Base-by-base conservation (phyloP, 1,284 basidiomycete species). In the Microbotryum saponariae region DNA sequence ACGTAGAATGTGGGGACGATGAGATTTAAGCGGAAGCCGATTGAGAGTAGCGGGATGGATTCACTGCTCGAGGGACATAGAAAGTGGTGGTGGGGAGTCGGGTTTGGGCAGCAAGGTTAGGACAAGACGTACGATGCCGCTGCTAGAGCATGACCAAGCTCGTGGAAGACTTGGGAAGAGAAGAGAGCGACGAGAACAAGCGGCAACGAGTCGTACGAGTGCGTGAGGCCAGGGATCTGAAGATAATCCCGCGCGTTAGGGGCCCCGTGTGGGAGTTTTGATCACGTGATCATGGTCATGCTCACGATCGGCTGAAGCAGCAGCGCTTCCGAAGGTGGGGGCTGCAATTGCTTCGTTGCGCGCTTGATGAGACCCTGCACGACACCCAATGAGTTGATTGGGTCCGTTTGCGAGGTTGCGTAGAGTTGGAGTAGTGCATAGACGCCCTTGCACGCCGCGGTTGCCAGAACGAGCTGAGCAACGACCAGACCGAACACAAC, bases 1-100 rank as follows among this genome's bases (percentile, higher is more conserved):
- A 70, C 69, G 57, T 67, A 64, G 44, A 66, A 62, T 2, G 63
- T 64, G 1, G 69, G 69, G 21, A 62, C 6, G 44, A 61, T 46
- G 44, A 68, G 21, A 54, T 45, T 44, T 31, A 67, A 62, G n/a
- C 59, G 44, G 31, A 66, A 18, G 18, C 63, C 64, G 33, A 44
- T 37, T 9, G 64, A 56, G 21, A 48, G 37, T 44, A 67, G 47
- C 7, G 59, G 54, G 47, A 65, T 47, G 8, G 10, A 25, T 23
- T 59, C 59, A 46, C 58, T 61, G 52, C 16, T 50, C 20, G 23
- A 42, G 37, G n/a, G 46, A n/a, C 3, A 4, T 20, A 3, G 7
- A 33, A 45, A n/a, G 27, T 31, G 42, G 21, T 49, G n/a, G 3
- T 0, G 8, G 12, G 51, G 20, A 33, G 20, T 16, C 5, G 45